Evolutionary conservation across 1,284 basidiomycete species (phyloP).

Genomic region (Peniophora sp.): DNA sequence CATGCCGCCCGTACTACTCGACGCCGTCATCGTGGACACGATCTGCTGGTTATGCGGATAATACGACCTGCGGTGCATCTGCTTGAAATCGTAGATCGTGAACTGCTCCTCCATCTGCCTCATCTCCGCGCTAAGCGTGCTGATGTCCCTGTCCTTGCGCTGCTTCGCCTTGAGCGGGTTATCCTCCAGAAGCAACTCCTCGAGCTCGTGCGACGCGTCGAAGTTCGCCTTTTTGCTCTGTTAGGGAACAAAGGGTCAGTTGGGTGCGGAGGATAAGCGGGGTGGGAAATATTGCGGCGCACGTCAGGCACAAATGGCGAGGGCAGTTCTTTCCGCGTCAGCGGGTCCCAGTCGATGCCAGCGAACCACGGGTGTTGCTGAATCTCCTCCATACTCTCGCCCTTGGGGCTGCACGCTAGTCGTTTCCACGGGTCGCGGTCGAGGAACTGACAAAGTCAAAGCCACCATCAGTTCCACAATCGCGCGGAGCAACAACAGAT

Average conservation of each 20-base stretch:
- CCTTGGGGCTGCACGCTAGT: constrained; percentile 73
- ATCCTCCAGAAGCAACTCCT: constrained; percentile 92
- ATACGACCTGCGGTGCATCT: constrained; percentile 48
- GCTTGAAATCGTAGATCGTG: constrained; percentile 23
- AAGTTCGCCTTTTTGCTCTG: constrained; percentile 98
- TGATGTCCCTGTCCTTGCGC: constrained; percentile 83
- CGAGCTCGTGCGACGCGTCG: constrained; percentile 97
- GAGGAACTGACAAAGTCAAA: constrained; percentile 48
- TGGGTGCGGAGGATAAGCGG: neutral
- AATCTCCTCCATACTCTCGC: constrained; percentile 75
- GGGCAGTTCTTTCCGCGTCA: constrained; percentile 73
- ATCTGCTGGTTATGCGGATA: constrained; percentile 74
- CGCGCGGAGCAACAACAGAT: constrained; percentile 1
- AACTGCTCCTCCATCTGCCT: constrained; percentile 97
- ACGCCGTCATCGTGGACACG: constrained; percentile 37
- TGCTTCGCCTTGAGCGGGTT: constrained; percentile 95
- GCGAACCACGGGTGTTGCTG: constrained; percentile 84
- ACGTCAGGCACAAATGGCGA: constrained; percentile 94
- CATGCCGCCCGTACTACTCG: constrained; percentile 32
- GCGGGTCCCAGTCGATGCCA: constrained; percentile 77
- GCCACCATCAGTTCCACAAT: neutral
- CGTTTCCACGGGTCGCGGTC: constrained; percentile 81
- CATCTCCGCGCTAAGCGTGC: constrained; percentile 82
- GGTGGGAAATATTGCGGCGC: constrained; percentile 22
- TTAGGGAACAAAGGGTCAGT: constrained; percentile 1